Base-by-base conservation (phyloP, 306 rosid genomes). In the Vicia faba region DNA sequence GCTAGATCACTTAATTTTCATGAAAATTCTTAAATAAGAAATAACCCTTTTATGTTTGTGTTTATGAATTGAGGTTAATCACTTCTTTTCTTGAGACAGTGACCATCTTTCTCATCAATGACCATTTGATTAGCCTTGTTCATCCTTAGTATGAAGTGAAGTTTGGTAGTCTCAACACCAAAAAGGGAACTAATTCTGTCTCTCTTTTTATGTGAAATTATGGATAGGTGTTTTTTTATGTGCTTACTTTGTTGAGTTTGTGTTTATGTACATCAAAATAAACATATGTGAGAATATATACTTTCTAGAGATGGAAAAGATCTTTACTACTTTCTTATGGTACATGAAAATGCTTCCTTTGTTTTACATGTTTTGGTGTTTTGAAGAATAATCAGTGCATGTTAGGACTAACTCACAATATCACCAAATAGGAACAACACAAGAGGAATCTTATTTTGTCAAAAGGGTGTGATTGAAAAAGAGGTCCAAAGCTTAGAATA, bases 1-100 rank as follows among this genome's bases (percentile, higher is more conserved):
- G 83, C 89, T 44, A 89, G 98, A 84, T 89, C 97, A 59, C 75
- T 88, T 71, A 82, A 79, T 36, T 93, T 93, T 66, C 93, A 83
- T 20, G 98, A 89, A 70, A 84, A 55, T 59, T 76, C 89, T 4
- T 87, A 76, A 89, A 64, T 54, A 53, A 16, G 5, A 18, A 29
- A 28, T 41, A 44, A 49, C 3, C 73, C 51, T 14, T 64, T 48
- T 20, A 44, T 46, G 71, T 31, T 44, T 25, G 68, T 46, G 48
- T 36, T 33, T 36, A 31, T 14, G 41, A 36, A 49, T 57, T 23
- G 74, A 64, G 57, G 43, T 80, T 74, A 60, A 66, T 69, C 38
- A 66, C 57, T 53, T 63, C 68, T 61, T 80, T 72, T 80, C 16
- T 58, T n/a, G 75, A 40, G 66, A 45, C 81, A 20, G 59, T 69